Evolutionary conservation across 1,284 basidiomycete species (phyloP).

Genomic region (Lentinula novae-zelandiae): DNA sequence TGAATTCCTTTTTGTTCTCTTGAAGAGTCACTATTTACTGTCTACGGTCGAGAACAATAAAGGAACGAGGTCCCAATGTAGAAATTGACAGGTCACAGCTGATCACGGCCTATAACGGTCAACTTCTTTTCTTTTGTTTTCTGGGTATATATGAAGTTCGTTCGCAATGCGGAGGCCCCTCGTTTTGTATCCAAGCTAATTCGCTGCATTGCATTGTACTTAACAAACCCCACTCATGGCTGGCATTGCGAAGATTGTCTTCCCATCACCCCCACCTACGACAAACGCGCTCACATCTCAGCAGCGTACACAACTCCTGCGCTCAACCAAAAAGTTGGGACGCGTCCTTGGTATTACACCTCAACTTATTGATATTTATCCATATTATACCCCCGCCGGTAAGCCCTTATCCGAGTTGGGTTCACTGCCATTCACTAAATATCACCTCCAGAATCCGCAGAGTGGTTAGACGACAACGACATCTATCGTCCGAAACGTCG

Average conservation of each 20-base stretch:
- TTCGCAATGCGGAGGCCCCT: not conserved
- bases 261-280: conserved; percentile 57
- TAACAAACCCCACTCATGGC: conserved; percentile 6
- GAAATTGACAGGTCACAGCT: not conserved
- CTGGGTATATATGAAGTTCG: not conserved
- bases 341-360: conserved; percentile 59
- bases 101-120: not conserved
- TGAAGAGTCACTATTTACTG: not conserved
- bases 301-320: conserved; percentile 54
- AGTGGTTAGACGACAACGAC: conserved; percentile 9
- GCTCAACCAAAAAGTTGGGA: conserved; percentile 58
- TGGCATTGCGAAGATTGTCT: conserved; percentile 32
- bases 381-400: conserved; percentile 20
- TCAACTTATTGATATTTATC: conserved; percentile 44
- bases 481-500: conserved; percentile 7
- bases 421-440: no score
- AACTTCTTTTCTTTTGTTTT: conserved; percentile 2
- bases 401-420: conserved; percentile 9
- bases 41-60: not conserved
- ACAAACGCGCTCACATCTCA: conserved; percentile 49
- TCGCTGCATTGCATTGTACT: not conserved
- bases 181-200: not conserved
- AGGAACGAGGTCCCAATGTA: not conserved
- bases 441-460: not conserved
- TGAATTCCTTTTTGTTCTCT: conserved; percentile 1